Evolutionary conservation across 2,329 filamentous ascomycete genomes (phyloP).

Genomic region (Akanthomyces dipterigenus): DNA sequence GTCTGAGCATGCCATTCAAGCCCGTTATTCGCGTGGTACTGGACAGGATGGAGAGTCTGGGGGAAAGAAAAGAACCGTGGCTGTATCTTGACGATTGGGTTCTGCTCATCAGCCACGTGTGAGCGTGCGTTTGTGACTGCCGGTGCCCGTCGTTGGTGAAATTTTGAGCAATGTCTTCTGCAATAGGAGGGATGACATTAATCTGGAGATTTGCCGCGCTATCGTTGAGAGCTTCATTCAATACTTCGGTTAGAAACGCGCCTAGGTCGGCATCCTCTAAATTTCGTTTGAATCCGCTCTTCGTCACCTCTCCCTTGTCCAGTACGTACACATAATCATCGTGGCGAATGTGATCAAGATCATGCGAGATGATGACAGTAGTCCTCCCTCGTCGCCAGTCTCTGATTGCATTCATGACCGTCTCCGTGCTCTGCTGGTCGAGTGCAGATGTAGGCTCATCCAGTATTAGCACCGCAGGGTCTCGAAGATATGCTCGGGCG

Average conservation of each 20-base stretch:
- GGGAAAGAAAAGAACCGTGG: neutral
- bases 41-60: neutral
- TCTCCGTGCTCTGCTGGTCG: constrained; percentile 61
- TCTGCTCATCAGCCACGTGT: neutral
- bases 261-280: constrained; percentile 26
- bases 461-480: constrained; percentile 74
- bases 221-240: neutral
- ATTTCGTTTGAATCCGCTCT: constrained; percentile 58
- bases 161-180: neutral
- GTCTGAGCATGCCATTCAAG: neutral
- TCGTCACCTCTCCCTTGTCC: constrained; percentile 59
- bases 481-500: constrained; percentile 67
- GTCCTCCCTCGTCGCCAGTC: constrained; percentile 74
- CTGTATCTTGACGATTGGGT: neutral
- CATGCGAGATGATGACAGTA: constrained; percentile 90
- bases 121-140: neutral
- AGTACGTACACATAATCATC: constrained; percentile 77
- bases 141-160: neutral
- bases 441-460: constrained; percentile 86
- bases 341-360: constrained; percentile 66
- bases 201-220: neutral
- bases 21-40: neutral
- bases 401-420: constrained; percentile 69
- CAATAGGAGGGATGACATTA: neutral
- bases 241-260: neutral